These are phyloP conservation scores for Ambrosiella cleistominuta DNA, from an alignment of 2,329 filamentous ascomycete species.

Conservation along the genomic window DNA sequence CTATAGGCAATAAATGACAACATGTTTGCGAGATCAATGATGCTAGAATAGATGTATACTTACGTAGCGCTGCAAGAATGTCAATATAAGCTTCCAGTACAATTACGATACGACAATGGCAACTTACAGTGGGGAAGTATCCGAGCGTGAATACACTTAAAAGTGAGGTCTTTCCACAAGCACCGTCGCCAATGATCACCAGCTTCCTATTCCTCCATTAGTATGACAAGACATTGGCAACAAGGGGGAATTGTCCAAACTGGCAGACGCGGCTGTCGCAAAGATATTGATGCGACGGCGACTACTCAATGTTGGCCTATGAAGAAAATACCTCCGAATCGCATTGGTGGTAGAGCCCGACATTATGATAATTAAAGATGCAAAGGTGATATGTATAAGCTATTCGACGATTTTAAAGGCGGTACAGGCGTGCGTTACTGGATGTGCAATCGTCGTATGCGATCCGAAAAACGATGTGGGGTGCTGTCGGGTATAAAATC, in stretches of 20 bases:
- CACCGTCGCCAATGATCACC: slow-evolving; percentile 92
- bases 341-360: slow-evolving; percentile 10
- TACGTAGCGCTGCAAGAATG: slow-evolving; percentile 36
- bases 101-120: slow-evolving; percentile 15
- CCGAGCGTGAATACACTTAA: slow-evolving; percentile 94
- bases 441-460: background rate
- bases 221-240: background rate
- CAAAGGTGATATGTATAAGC: background rate
- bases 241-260: too few species aligned
- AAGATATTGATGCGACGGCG: background rate
- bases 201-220: slow-evolving; percentile 50
- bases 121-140: slow-evolving; percentile 87
- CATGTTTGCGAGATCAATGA: background rate
- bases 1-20: background rate
- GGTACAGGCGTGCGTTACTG: background rate
- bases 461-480: background rate
- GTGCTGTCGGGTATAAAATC: background rate
- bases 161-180: slow-evolving; percentile 94
- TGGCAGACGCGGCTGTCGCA: too few species aligned
- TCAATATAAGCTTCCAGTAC: background rate
- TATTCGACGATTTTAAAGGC: background rate
- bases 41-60: slow-evolving; percentile 17
- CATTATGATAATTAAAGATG: slow-evolving; percentile 1
- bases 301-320: background rate
- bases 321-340: slow-evolving; percentile 9